Base-by-base conservation (phyloP, 306 rosid species). In the Sechiopsis laciniata region DNA sequence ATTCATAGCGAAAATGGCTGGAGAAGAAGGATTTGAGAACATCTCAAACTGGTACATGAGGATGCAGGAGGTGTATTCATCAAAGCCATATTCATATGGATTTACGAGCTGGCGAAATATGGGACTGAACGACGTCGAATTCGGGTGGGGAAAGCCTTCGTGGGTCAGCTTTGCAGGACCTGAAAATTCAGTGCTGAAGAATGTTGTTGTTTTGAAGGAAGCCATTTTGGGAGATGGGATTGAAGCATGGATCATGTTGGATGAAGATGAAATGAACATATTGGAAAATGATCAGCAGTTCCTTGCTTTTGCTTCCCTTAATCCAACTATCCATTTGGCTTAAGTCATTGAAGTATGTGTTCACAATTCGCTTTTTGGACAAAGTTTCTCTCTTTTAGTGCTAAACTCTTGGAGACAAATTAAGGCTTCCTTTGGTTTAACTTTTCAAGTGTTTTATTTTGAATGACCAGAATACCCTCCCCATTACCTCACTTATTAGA, bases 61-160 rank as follows among this genome's bases (percentile, higher is more conserved):
- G 14, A 37, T 45, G 32, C 9, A 19, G 4, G 77, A 20, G 46
- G 12, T 60, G 29, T 51, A 71, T 13, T 16, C 50, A 40, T 13
- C 58, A 55, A 77, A 35, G 22, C 59, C 37, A 15, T 29, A 10
- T 14, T 6, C 72, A 3, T 77, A 24, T 35, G 20, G 37, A 14
- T 77, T 29, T 8, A 71, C 70, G 20, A 73, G 78, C 48, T 73
- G 72, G 74, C 13, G 70, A 46, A 64, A 53, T 8, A 40, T 73
- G 71, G 78, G 74, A 1, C 40, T 73, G 5, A 73, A 78, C 17
- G 78, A 78, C 0, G 64, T 62, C 10, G 74, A 78, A 24, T 73
- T 78, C 16, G 81, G 81, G 37, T 78, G 74, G 78, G 81, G 78
- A 4, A 73, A 63, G 50, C 75, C 81, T 6, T 26, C 46, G 0